Conservation (phyloP, 495 filamentous ascomycete genomes). For the Hypoxylon trugodes region DNA sequence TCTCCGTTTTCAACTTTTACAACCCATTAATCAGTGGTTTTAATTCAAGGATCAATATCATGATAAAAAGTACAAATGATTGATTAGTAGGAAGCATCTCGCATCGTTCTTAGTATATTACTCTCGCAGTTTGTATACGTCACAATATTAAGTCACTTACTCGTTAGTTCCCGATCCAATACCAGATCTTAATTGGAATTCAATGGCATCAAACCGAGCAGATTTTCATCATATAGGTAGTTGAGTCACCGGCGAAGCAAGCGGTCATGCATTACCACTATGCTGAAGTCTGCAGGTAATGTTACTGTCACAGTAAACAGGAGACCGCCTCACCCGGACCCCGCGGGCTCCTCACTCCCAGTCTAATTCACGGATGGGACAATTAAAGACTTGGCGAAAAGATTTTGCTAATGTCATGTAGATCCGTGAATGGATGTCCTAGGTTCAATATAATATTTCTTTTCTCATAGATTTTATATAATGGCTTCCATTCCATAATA, state of each 20-base stretch:
- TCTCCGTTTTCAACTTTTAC: too few relatives aligned
- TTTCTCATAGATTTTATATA: not conserved
- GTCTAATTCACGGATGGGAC: not conserved
- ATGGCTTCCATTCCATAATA: not conserved
- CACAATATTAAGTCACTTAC: too few relatives aligned
- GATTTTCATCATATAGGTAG: too few relatives aligned
- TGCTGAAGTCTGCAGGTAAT: constrained; percentile 1
- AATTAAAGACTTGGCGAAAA: not conserved
- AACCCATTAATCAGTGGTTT: too few relatives aligned
- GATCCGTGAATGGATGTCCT: not conserved
- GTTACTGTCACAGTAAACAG: constrained; percentile 2
- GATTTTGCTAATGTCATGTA: constrained; percentile 1
- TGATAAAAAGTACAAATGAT: too few relatives aligned
- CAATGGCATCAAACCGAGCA: too few relatives aligned
- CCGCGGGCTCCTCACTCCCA: constrained; percentile 25
- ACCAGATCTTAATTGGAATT: too few relatives aligned
- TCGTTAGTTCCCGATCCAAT: too few relatives aligned
- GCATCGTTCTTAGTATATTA: too few relatives aligned
- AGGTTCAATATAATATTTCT: not conserved
- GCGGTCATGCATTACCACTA: not conserved
- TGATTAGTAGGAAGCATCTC: too few relatives aligned
- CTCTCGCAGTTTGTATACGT: too few relatives aligned
- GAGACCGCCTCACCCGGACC: constrained; percentile 1
- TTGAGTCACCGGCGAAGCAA: not conserved
- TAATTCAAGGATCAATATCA: too few relatives aligned